Evolutionary conservation across 2,329 filamentous ascomycete species (phyloP).

Genomic region (Whalleya microplaca): DNA sequence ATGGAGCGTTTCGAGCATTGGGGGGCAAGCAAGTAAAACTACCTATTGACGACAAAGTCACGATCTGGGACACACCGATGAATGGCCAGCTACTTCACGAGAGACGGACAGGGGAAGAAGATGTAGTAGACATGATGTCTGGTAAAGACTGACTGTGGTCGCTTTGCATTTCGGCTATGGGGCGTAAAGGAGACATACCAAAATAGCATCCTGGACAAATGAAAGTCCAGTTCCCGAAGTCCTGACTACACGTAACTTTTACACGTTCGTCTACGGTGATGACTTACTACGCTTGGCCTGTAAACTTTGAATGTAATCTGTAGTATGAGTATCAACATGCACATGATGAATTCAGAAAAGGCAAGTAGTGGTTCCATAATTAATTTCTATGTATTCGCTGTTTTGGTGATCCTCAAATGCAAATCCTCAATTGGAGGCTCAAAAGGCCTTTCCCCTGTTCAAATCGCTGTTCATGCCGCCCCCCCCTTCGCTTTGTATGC

Average conservation of each 20-base stretch:
- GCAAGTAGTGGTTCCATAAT: neutral
- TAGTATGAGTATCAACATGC: too few relatives aligned
- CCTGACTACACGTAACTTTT: neutral
- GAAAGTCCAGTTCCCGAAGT: conserved; percentile 35
- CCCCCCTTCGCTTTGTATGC: too few relatives aligned
- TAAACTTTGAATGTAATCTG: too few relatives aligned
- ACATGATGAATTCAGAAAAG: neutral
- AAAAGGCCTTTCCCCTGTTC: too few relatives aligned
- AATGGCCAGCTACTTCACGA: conserved; percentile 29
- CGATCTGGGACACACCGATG: conserved; percentile 33
- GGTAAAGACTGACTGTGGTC: conserved; percentile 49
- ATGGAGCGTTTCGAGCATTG: conserved; percentile 40
- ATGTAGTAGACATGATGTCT: conserved; percentile 26
- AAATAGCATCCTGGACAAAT: conserved; percentile 53
- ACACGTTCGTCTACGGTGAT: too few relatives aligned
- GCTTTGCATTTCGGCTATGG: conserved; percentile 58
- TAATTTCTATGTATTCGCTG: neutral
- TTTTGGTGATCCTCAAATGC: neutral
- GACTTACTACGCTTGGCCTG: too few relatives aligned
- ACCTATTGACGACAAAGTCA: conserved; percentile 32
- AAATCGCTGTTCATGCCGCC: too few relatives aligned
- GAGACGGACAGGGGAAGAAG: conserved; percentile 8
- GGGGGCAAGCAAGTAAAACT: conserved; percentile 23
- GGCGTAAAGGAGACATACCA: conserved; percentile 57
- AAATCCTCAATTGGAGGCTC: too few relatives aligned